Evolutionary conservation across 1,139 yeast genomes (phyloP).

Genomic region (Eremothecium gossypii): DNA sequence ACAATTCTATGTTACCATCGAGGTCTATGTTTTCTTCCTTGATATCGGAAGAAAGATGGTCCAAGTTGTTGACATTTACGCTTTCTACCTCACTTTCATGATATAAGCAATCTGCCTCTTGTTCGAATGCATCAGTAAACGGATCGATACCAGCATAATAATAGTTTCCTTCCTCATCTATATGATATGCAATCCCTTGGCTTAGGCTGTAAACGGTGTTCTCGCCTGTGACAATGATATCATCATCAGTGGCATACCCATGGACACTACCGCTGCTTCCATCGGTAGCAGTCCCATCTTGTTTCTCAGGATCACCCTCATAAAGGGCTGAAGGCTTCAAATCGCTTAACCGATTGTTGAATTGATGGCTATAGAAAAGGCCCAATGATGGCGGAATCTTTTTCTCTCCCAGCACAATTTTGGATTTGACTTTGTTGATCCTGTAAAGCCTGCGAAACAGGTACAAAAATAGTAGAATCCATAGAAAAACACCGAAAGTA

Average conservation of each 20-base stretch:
- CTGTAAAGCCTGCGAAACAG: conserved; percentile 5
- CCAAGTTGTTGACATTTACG: conserved; percentile 17
- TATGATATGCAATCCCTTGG: conserved; percentile 17
- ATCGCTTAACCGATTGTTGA: not conserved
- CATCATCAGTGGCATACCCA: conserved; percentile 8
- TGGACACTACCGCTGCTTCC: not conserved
- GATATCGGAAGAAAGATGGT: conserved; percentile 10
- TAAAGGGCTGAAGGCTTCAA: not conserved
- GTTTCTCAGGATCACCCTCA: not conserved
- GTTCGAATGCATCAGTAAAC: not conserved
- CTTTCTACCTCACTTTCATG: conserved; percentile 10
- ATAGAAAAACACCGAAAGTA: conserved; percentile 1
- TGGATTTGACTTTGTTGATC: not conserved
- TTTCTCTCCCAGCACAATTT: conserved; percentile 4
- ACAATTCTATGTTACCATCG: conserved; percentile 1
- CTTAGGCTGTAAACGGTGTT: conserved; percentile 15
- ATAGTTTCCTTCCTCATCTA: conserved; percentile 20
- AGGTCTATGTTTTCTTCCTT: conserved; percentile 8
- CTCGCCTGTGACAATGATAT: conserved; percentile 14
- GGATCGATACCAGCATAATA: conserved; percentile 16
- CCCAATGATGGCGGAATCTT: conserved; percentile 2
- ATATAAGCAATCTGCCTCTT: not conserved
- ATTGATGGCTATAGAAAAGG: conserved; percentile 3
- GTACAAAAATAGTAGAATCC: conserved; percentile 6
- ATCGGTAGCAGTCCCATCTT: not conserved